Evolutionary conservation across 2,329 filamentous ascomycete genomes (phyloP).

Genomic region (Aureobasidium sp.): DNA sequence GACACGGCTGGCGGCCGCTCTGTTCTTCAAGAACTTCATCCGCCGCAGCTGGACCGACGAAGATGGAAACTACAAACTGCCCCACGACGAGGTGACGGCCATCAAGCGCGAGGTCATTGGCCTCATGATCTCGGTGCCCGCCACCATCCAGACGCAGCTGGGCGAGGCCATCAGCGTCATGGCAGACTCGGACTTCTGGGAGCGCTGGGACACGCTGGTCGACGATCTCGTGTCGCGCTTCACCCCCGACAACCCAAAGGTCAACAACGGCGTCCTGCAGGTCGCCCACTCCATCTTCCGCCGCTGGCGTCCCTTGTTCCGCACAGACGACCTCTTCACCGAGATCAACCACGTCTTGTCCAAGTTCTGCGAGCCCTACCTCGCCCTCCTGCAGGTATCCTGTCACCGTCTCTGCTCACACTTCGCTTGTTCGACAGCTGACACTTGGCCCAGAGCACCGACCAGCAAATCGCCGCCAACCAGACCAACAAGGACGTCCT

Average conservation of each 20-base stretch:
- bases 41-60: conserved; percentile 92
- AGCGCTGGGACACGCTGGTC: conserved; percentile 91
- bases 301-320: conserved; percentile 88
- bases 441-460: conserved; percentile 49
- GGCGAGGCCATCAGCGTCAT: conserved; percentile 96
- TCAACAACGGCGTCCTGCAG: conserved; percentile 91
- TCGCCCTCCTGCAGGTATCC: conserved; percentile 58
- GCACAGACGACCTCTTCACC: conserved; percentile 83
- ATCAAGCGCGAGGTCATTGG: conserved; percentile 96
- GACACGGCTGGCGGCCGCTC: conserved; percentile 76
- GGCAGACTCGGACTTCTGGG: conserved; percentile 95
- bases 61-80: conserved; percentile 86
- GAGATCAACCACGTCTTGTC: conserved; percentile 94
- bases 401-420: too few species aligned
- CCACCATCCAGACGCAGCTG: conserved; percentile 83
- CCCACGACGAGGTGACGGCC: conserved; percentile 70
- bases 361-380: conserved; percentile 77
- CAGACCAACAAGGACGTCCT: conserved; percentile 67
- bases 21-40: conserved; percentile 99
- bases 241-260: conserved; percentile 69
- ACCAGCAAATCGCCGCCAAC: conserved; percentile 65
- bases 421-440: background rate
- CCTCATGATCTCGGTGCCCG: conserved; percentile 87
- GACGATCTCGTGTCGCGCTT: conserved; percentile 86
- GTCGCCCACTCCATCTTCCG: conserved; percentile 98